phyloP scores from a whole-genome alignment of 345 rosid species.

The Chamaenerion angustifolium region DNA sequence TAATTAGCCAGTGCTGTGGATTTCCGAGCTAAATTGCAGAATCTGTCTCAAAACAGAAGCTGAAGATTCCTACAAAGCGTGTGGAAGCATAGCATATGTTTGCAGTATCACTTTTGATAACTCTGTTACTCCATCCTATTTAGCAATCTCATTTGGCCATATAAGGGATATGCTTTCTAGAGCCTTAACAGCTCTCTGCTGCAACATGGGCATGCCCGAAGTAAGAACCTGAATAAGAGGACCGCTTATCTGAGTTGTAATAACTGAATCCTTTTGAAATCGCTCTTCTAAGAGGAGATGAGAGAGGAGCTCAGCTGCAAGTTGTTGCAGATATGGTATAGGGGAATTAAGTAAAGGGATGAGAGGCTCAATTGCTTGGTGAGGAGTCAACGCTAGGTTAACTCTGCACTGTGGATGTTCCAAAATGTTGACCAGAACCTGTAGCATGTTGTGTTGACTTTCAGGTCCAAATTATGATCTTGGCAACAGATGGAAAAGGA shows the following conservation, averaged over 20 bases:
- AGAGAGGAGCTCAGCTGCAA: constrained; percentile 98
- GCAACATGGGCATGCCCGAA: constrained; percentile 76
- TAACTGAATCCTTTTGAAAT: constrained; percentile 75
- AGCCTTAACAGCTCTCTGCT: constrained; percentile 98
- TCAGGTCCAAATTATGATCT: constrained; percentile 84
- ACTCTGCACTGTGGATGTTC: constrained; percentile 97
- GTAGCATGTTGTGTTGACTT: constrained; percentile 90
- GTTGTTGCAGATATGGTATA: constrained; percentile 84
- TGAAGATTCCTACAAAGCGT: constrained; percentile 89
- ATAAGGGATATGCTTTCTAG: constrained; percentile 75
- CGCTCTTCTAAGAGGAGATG: constrained; percentile 76
- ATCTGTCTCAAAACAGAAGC: constrained; percentile 73
- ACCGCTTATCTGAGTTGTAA: constrained; percentile 65
- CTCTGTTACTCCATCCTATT: constrained; percentile 91
- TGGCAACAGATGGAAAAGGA: constrained; percentile 60
- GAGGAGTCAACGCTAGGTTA: constrained; percentile 60
- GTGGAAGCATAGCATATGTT: constrained; percentile 85
- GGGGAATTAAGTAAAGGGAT: constrained; percentile 88
- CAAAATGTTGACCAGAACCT: constrained; percentile 84
- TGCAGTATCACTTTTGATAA: constrained; percentile 83
- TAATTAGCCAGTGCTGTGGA: too few relatives aligned
- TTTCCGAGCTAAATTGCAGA: constrained; percentile 95
- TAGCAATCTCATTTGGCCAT: constrained; percentile 95
- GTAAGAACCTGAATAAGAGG: constrained; percentile 79
- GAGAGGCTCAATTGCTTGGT: constrained; percentile 85